Percentiles rank a stretch among this genome's conserved stretches.
Evolutionary conservation across 768 basidiomycete genomes (phyloP).

Genomic region (Suillus fuscotomentosus): DNA sequence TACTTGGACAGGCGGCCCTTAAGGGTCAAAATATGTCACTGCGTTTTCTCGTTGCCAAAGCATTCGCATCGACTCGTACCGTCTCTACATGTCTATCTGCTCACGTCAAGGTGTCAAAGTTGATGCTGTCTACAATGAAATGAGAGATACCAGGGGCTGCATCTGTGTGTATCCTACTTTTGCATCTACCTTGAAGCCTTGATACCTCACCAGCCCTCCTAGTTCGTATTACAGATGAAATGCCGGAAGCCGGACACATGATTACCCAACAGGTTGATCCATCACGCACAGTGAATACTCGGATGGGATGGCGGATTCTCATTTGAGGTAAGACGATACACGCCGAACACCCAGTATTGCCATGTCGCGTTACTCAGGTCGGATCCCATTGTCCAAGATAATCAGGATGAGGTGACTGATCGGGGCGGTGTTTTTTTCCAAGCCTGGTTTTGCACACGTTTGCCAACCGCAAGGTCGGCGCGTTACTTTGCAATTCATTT

Average conservation of each 20-base stretch:
- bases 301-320: background rate
- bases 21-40: background rate
- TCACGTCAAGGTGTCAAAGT: background rate
- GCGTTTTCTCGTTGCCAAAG: background rate
- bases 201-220: background rate
- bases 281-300: background rate
- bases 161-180: background rate
- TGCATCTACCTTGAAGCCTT: background rate
- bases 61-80: background rate
- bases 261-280: no score
- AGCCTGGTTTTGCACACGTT: background rate
- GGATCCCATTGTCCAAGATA: background rate
- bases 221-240: background rate
- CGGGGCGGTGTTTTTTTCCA: background rate
- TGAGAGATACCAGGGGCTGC: background rate
- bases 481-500: background rate
- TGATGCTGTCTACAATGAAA: background rate
- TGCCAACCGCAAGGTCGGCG: background rate
- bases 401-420: background rate
- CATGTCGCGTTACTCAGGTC: background rate
- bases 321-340: background rate
- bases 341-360: background rate
- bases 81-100: background rate
- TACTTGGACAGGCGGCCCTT: background rate
- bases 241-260: background rate